Evolutionary conservation across 2,329 filamentous ascomycete species (phyloP).

Genomic region (Colletotrichum trifolii): DNA sequence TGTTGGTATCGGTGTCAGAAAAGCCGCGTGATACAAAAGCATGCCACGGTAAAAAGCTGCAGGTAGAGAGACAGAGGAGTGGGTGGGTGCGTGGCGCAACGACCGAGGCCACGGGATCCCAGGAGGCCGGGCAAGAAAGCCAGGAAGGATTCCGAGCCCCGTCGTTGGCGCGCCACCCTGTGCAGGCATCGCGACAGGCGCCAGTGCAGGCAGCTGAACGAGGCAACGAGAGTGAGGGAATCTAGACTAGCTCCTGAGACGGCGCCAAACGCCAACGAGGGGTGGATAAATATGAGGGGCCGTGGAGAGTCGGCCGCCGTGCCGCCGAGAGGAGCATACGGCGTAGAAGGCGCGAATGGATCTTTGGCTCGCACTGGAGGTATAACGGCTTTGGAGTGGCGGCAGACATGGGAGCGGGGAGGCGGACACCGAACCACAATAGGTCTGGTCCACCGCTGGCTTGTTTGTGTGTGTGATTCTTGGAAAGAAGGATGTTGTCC

Average conservation of each 20-base stretch:
- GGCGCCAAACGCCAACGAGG: constrained; percentile 13
- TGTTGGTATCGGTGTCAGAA: constrained; percentile 18
- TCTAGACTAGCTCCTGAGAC: constrained; percentile 10
- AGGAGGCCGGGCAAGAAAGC: constrained; percentile 14
- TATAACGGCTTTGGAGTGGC: constrained; percentile 27
- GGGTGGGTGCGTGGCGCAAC: constrained; percentile 9
- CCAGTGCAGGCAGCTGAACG: constrained; percentile 23
- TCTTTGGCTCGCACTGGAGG: constrained; percentile 23
- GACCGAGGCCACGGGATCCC: constrained; percentile 25
- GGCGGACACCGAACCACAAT: constrained; percentile 28
- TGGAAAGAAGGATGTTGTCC: constrained; percentile 4
- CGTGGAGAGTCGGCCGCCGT: not conserved
- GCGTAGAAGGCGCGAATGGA: constrained; percentile 19
- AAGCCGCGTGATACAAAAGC: constrained; percentile 20
- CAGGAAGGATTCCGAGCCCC: constrained; percentile 10
- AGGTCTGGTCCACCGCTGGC: constrained; percentile 6
- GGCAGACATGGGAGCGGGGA: constrained; percentile 22
- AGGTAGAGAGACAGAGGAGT: constrained; percentile 2
- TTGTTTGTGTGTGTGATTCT: constrained; percentile 7
- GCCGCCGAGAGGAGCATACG: constrained; percentile 4
- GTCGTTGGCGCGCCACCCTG: constrained; percentile 14
- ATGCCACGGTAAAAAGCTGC: not conserved
- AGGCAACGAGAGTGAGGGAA: not conserved
- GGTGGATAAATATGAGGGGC: constrained; percentile 6
- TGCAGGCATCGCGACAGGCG: constrained; percentile 13